Evolutionary conservation across 768 basidiomycete genomes (phyloP).

Genomic region (Naganishia kalamii): DNA sequence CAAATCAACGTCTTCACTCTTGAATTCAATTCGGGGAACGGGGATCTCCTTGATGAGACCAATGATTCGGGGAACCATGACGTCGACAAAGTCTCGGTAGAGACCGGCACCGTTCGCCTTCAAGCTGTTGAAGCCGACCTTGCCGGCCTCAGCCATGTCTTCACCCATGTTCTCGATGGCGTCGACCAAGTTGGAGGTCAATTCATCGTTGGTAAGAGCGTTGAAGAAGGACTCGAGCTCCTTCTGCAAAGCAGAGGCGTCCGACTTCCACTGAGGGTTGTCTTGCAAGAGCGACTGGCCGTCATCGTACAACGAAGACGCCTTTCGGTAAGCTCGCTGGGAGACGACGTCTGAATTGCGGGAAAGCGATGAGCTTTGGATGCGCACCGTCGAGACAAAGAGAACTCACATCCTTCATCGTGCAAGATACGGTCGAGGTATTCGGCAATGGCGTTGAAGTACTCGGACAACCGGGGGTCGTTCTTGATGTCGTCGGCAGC

Average conservation of each 20-base stretch:
- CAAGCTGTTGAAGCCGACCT: constrained; percentile 43
- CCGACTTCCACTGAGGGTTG: constrained; percentile 46
- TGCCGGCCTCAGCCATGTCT: constrained; percentile 41
- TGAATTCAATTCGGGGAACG: constrained; percentile 48
- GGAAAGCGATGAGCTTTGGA: background rate
- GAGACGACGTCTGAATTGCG: constrained; percentile 40
- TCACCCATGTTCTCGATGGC: constrained; percentile 46
- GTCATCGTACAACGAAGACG: constrained; percentile 46
- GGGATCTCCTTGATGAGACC: constrained; percentile 48
- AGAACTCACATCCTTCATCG: constrained; percentile 40
- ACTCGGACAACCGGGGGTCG: constrained; percentile 45
- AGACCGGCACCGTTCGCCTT: constrained; percentile 44
- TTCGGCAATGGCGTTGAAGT: constrained; percentile 44
- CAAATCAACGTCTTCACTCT: constrained; percentile 46
- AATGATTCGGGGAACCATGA: constrained; percentile 46
- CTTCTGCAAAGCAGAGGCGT: constrained; percentile 41
- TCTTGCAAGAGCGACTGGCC: constrained; percentile 43
- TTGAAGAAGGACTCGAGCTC: constrained; percentile 42
- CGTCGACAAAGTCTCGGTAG: constrained; percentile 47
- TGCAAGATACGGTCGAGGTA: constrained; percentile 46
- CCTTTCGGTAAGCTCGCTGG: constrained; percentile 45
- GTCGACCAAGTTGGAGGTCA: constrained; percentile 43
- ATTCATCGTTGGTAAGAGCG: constrained; percentile 44
- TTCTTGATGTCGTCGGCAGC: constrained; percentile 45
- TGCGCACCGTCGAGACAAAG: background rate